Evolutionary conservation across 148 eudicot species (phyloP), one percentile per base, ranked within the genome.

Genomic region (Rhododendron mucronatum): DNA sequence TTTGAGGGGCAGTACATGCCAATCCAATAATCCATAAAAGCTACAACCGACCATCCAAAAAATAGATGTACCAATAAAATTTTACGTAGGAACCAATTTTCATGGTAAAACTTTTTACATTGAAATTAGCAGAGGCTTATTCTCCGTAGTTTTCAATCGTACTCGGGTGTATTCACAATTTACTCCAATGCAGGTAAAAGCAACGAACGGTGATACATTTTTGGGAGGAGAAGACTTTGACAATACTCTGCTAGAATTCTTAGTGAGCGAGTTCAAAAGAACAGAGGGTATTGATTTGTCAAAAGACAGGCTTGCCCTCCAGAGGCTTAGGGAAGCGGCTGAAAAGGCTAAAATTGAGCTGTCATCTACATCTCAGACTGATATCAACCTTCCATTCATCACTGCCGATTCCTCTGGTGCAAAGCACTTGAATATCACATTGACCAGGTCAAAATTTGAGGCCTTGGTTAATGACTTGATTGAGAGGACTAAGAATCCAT

Each of bases 171-270:
- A 74, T 83, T 80, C 65, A 47, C 5, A 18, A n/a, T 78, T 30
- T 26, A 78, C 37, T 69, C 39, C 37, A 3, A 55, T 80, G 83
- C 87, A 96, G 98, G 99, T 96, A 51, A 96, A 95, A 94, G 96
- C 99, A 45, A 96, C 99, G 5, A 96, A 96, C 85, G 99, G 99
- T 55, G 99, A 96, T 85, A 96, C 99, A 18, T 95, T 95, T 87
- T 90, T 96, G 93, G 99, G 99, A 89, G 99, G 99, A 84, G 99
- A 96, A 77, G 98, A 96, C 86, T 95, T 96, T 76, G 99, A 96
- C 88, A 95, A 96, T 88, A 81, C 96, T 48, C 73, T 96, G 78
- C 82, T 96, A 83, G 98, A 96, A 79, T 96, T 90, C 87, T 86
- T 96, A 82, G 97, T 96, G 33, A 65, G 89, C 26, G 98, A 95